Evolutionary conservation across 768 basidiomycete species (phyloP).

Genomic region (Phanerodontia chrysosporium): DNA sequence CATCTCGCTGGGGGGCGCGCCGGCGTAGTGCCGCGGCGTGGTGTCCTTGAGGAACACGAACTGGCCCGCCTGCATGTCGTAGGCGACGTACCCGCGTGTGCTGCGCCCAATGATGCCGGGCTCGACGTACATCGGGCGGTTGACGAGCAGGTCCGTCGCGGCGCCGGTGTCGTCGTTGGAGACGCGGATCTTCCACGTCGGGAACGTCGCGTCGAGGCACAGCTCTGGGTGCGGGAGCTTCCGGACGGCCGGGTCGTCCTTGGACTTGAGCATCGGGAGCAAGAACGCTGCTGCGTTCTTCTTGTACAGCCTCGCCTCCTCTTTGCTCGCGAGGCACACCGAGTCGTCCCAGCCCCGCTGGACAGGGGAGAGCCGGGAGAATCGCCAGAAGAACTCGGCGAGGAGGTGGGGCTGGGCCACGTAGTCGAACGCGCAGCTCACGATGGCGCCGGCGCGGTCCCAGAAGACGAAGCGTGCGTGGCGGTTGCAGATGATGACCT

Average conservation of each 20-base stretch:
- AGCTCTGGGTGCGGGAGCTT: not conserved
- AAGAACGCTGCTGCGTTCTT: not conserved
- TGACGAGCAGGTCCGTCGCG: not conserved
- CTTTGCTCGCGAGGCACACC: not conserved
- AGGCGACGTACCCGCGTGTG: slow-evolving; percentile 7
- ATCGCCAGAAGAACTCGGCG: slow-evolving; percentile 1
- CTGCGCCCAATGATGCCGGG: not conserved
- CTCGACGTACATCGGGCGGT: not conserved
- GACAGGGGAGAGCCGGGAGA: not conserved
- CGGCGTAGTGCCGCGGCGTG: not conserved
- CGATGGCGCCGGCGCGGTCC: not conserved
- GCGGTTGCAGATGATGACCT: slow-evolving; percentile 22
- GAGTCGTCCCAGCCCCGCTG: slow-evolving; percentile 3
- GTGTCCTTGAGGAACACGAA: slow-evolving; percentile 10
- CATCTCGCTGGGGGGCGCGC: not conserved
- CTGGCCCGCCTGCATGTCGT: not conserved
- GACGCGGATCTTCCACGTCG: not conserved
- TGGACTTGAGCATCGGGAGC: too few relatives aligned
- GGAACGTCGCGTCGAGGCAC: not conserved
- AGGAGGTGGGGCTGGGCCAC: not conserved
- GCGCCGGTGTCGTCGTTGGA: not conserved
- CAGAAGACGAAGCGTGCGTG: slow-evolving; percentile 10
- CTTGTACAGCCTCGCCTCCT: not conserved
- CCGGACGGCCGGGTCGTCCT: too few relatives aligned
- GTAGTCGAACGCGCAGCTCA: slow-evolving; percentile 7